Base-by-base conservation (phyloP, 257 asterid species). In the Penstemon davidsonii region DNA sequence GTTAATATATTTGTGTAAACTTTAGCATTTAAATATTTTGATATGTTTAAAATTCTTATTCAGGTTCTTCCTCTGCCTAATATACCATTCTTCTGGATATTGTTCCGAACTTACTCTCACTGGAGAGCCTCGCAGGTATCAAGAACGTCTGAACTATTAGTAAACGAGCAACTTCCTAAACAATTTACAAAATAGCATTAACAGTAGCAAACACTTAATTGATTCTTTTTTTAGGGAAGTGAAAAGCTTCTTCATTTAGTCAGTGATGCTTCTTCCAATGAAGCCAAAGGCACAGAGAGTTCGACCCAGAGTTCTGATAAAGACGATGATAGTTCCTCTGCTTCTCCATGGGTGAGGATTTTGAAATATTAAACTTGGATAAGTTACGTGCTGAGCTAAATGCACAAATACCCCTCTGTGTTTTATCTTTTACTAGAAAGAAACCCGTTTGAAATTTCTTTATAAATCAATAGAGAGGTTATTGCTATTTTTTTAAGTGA, bases 31-130 rank as follows among this genome's bases (percentile, higher is more conserved):
- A 3, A 25, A 25, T 25, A 25, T 54, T 67, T 58, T 13, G 7
- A 37, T 11, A n/a, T 55, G 55, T 41, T 52, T 67, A 65, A 56
- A 52, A 60, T 56, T 77, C 49, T 44, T 25, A 5, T 53, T 65
- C 83, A 93, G 99, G 86, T 91, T 76, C 96, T 91, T 74, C 99
- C 99, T 13, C 84, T 94, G 87, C 99, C 99, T 73, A 94, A 94
- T 77, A 80, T 94, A 60, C 93, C 95, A 38, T 94, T 94, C 91
- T 94, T 91, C 77, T 94, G 99, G 99, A 60, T 86, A 81, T 82
- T 87, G 70, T 94, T 87, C 81, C 97, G 99, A 6, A 74, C 99
- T 40, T 94, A 94, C 79, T 94, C 97, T 61, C 97, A 94, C 81
- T 94, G 97, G 95, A 88, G 96, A 86, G 97, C 99, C 73, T 87